Base-by-base conservation (phyloP, 2,329 filamentous ascomycete genomes). In the Calonectria ilicicola region DNA sequence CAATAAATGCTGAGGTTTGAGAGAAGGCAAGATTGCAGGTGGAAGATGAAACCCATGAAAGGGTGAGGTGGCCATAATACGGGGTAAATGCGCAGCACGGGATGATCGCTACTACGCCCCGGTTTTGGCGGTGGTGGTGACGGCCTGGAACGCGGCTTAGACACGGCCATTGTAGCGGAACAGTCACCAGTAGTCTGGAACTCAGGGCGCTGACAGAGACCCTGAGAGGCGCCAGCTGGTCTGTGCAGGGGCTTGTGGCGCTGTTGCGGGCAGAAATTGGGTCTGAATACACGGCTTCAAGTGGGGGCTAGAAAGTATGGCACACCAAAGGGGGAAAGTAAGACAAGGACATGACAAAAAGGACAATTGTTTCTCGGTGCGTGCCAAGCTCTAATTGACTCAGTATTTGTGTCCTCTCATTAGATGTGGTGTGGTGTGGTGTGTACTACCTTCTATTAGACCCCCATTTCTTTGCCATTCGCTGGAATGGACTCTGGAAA, bases 61-160 rank as follows among this genome's bases (percentile, higher is more conserved):
- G 68, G 71, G 65, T 72, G 65, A 74, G 69, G 72, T 73, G 71
- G 73, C 68, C 63, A 51, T 60, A 67, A 56, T 63, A 63, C 58
- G 58, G 58, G 38, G 58, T 63, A 63, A 14, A 53, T 49, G 42
- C 60, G 44, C 47, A 58, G 67, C 42, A 64, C 60, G 49, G 42
- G 46, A 40, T 26, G 26, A 64, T 47, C 42, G 65, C 56, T 49
- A 42, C 38, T 56, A 63, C 21, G 46, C 49, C 51, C 47, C 15
- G 51, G 9, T 40, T 38, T 29, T 29, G 40, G 60, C 23, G 44
- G 53, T 46, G 65, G 53, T 49, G 40, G 53, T 32, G 66, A 62
- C 56, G 62, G n/a, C 66, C 29, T 69, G 67, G 65, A 51, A 68
- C 58, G 70, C 64, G 53, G 53, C 53, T 60, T 40, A 60, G 53